phyloP scores from a whole-genome alignment of 2,329 filamentous ascomycete genomes.

The Xylariaceae sp. region DNA sequence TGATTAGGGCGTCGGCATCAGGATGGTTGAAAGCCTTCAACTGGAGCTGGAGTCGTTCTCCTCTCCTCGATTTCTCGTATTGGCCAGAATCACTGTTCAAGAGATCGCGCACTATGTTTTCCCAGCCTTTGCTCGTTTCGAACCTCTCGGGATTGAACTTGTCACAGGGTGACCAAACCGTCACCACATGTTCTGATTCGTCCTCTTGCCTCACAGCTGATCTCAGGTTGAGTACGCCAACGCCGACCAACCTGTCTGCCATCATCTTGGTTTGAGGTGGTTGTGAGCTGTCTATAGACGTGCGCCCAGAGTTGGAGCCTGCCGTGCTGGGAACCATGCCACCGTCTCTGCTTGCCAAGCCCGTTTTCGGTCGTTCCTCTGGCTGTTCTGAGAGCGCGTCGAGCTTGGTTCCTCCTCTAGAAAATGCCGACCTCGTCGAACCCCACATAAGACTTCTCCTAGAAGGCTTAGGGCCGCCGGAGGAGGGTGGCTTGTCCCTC shows the following conservation, averaged over 20 bases:
- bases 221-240: constrained; percentile 72
- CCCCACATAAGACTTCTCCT: constrained; percentile 66
- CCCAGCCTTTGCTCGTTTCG: constrained; percentile 58
- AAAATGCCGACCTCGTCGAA: constrained; percentile 44
- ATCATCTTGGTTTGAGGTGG: constrained; percentile 32
- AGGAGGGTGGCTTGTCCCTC: constrained; percentile 44
- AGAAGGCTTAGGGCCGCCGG: constrained; percentile 44
- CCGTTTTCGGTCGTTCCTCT: constrained; percentile 30
- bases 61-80: constrained; percentile 64
- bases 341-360: constrained; percentile 37
- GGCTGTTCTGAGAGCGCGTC: constrained; percentile 49
- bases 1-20: constrained; percentile 75
- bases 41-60: constrained; percentile 73
- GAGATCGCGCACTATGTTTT: constrained; percentile 65
- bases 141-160: constrained; percentile 48
- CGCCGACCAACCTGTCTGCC: constrained; percentile 63
- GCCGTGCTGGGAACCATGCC: constrained; percentile 45
- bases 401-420: constrained; percentile 45
- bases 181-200: constrained; percentile 68
- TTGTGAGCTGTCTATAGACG: constrained; percentile 27
- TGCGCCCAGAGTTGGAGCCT: constrained; percentile 37
- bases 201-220: constrained; percentile 62
- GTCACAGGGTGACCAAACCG: constrained; percentile 63
- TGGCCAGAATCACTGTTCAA: constrained; percentile 64
- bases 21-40: constrained; percentile 69